phyloP scores from a whole-genome alignment of 441 rosid genomes.

The Adansonia rubrostipa region DNA sequence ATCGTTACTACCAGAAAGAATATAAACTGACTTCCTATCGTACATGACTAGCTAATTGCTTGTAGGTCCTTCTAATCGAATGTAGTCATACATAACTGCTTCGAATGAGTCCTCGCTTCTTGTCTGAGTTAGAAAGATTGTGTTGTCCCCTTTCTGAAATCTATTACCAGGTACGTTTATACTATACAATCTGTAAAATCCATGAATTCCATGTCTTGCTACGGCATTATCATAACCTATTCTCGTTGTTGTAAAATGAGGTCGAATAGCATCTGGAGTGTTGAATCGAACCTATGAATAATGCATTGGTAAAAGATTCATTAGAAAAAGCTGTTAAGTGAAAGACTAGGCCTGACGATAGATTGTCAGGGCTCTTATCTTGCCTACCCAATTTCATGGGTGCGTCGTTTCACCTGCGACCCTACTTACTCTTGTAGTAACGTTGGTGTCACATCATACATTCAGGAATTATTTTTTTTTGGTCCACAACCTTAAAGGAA shows the following conservation, averaged over 20 bases:
- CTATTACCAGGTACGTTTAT: constrained; percentile 41
- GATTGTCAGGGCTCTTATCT: too few species aligned
- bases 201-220: constrained; percentile 70
- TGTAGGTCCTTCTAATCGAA: constrained; percentile 55
- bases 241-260: constrained; percentile 40
- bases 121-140: constrained; percentile 54
- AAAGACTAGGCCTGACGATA: background rate
- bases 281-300: constrained; percentile 53
- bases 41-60: background rate
- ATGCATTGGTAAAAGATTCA: background rate
- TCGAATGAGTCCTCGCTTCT: constrained; percentile 34
- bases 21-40: too few species aligned
- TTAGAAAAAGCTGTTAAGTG: background rate
- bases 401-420: too few species aligned
- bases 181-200: constrained; percentile 52
- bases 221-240: constrained; percentile 62
- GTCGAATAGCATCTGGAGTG: constrained; percentile 5
- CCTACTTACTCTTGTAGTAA: too few species aligned
- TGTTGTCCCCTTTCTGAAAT: constrained; percentile 47
- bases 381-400: too few species aligned
- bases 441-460: too few species aligned
- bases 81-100: constrained; percentile 61
- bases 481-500: too few species aligned
- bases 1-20: too few species aligned
- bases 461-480: too few species aligned